Base-by-base conservation (phyloP, 768 basidiomycete genomes). In the Pholiota microspora region DNA sequence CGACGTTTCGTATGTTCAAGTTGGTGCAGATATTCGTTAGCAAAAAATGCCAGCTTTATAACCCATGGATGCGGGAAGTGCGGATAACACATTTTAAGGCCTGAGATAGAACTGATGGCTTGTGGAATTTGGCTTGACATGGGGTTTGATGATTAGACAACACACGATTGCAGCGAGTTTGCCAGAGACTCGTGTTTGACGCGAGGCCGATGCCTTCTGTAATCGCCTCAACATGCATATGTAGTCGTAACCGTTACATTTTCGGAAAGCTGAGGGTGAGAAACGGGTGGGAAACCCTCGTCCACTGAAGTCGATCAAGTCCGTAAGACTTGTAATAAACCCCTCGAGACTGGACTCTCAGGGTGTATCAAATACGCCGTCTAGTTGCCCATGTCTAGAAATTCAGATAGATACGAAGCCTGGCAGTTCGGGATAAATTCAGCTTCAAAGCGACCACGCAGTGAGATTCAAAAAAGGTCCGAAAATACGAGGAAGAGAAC, bases 71-170 rank as follows among this genome's bases (percentile, higher is more conserved):
- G 62, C 54, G 61, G 58, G 59, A 57, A 69, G 66, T 62, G 67
- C 63, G 67, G 67, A 61, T 55, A 62, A 61, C 62, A 59, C 59
- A 63, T 62, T 63, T 50, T 59, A 56, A 64, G 62, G 60, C 62
- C 59, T 61, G 62, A 63, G 59, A 64, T 62, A 63, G 59, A 67
- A 59, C 62, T 66, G 67, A 64, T 66, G 65, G 60, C 61, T 56
- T 62, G 58, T 60, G 59, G 59, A 60, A 59, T 58, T 56, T 61
- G 59, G 46, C 56, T 61, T 65, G 62, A 61, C 64, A 59, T 60
- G 57, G 56, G 57, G 57, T 64, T 64, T 61, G 64, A 62, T 63
- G 64, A 61, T 62, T 60, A 55, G 54, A 57, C 59, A 62, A 63
- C 67, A 64, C 59, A 60, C 61, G 40, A 60, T 57, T 60, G 38